Base-by-base conservation (phyloP, 768 basidiomycete species). In the Tubosaeta sp. region DNA sequence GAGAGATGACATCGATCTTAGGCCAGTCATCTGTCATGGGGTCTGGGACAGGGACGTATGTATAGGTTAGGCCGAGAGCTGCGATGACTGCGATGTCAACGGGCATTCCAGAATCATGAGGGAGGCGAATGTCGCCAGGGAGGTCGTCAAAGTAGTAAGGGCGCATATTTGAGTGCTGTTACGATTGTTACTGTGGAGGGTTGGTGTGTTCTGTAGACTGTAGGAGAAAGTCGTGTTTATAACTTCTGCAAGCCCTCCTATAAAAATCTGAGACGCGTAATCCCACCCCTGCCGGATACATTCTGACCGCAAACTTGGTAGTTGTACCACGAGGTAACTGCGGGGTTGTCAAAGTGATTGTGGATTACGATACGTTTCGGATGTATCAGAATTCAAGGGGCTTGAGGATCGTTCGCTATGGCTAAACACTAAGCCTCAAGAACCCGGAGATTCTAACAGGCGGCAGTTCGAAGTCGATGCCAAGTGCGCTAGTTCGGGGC, bases 101-200 rank as follows among this genome's bases (percentile, higher is more conserved):
- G 2, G 79, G 70, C n/a, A 75, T 76, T 27, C 77, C 73, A 25
- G 77, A 84, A 65, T 91, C 82, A 70, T 96, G 92, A 1, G 78
- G 81, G 4, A 86, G 77, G 39, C 87, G 83, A 63, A 90, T 90
- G 69, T 93, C 89, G 25, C 84, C 86, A 3, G 83, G 80, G 30
- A 80, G 34, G 62, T 85, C 80, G 65, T 87, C 83, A 63, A 73
- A 82, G 71, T 83, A 84, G 73, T 84, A 86, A 6, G 83, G 83
- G 38, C 81, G 81, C 87, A 87, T 88, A 1, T 13, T 47, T 9
- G n/a, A 38, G 39, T 24, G 22, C 13, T 27, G 45, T 16, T 35
- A 34, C 21, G 5, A 14, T 24, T 10, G 38, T 6, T 25, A 13
- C n/a, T 38, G 16, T 32, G 21, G 32, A n/a, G 0, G 25, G 25